Evolutionary conservation across 371 early-diverging fungal genomes (phyloP), one percentile per base, ranked within the genome.

Genomic region (Circinella umbellata): DNA sequence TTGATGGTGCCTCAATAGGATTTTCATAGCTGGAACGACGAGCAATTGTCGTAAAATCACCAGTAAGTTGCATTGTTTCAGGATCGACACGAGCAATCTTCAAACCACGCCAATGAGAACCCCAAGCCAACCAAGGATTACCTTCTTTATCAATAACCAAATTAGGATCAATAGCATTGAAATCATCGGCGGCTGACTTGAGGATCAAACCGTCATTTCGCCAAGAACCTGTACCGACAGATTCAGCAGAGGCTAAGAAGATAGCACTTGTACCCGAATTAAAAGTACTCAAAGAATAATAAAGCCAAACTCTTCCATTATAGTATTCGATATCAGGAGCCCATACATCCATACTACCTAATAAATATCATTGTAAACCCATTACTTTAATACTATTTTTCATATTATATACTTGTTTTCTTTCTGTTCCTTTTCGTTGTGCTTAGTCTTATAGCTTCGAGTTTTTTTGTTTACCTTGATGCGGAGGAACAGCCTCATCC

Each of bases 41-140:
- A 14, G 69, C 64, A 48, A 69, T 69, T 4, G 64, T 47, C 27
- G 53, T 63, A 17, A 63, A 51, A 6, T 42, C 20, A 34, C 63
- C 69, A 20, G 51, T 63, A 8, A 60, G 63, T 36, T 69, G 63
- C 69, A 69, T 69, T 3, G 64, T 69, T n/a, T 38, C 27, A 13
- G 63, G 53, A 37, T 69, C 69, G 10, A 69, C 51, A 20, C 37
- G 35, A 6, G 64, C 63, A 38, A 69, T 69, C 64, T 63, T 69
- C 55, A 69, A 18, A 39, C 69, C 69, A 42, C 60, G 18, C 69
- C 69, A 69, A 55, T 63, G 63, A 4, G 69, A 69, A 34, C 69
- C 69, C 42, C 60, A 69, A n/a, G 69, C 53, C 17, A 69, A 46
- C 63, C 64, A 69, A 15, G 69, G 69, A 17, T 69, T 53, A 0